phyloP scores from a whole-genome alignment of 805 yeast species.

The Lipomyces anomalus region DNA sequence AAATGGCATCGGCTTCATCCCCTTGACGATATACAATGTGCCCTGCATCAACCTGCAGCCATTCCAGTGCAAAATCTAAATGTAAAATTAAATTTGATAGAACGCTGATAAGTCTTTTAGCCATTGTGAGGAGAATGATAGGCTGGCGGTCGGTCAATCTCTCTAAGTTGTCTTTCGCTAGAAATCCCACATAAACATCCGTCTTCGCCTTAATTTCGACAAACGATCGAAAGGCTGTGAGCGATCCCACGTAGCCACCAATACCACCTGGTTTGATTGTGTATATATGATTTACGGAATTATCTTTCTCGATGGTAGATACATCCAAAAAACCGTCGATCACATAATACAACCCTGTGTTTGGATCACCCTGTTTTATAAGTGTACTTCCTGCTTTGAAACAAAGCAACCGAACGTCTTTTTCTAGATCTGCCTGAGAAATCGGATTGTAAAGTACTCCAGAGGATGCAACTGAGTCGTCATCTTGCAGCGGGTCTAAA shows the following conservation, averaged over 20 bases:
- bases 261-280: conserved; percentile 70
- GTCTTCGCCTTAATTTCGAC: conserved; percentile 60
- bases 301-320: conserved; percentile 37
- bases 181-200: conserved; percentile 62
- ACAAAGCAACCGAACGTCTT: conserved; percentile 51
- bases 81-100: conserved; percentile 62
- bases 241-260: conserved; percentile 79
- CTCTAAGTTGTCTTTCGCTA: conserved; percentile 59
- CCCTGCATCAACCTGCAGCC: conserved; percentile 91
- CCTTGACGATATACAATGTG: conserved; percentile 73
- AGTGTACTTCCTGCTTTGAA: conserved; percentile 50
- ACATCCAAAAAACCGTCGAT: conserved; percentile 75
- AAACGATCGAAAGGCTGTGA: conserved; percentile 74
- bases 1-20: conserved; percentile 84
- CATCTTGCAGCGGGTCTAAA: conserved; percentile 28
- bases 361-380: conserved; percentile 57
- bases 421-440: conserved; percentile 46
- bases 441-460: background rate
- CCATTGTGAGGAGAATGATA: conserved; percentile 67
- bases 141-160: conserved; percentile 69
- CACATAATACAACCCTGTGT: conserved; percentile 73
- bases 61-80: conserved; percentile 87
- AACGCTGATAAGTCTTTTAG: conserved; percentile 62
- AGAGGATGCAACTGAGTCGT: conserved; percentile 23
- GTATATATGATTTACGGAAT: conserved; percentile 32